Percentiles rank a stretch among this genome's conserved stretches.
phyloP scores from a whole-genome alignment of 1,284 basidiomycete species.

The Cryptococcus sp. region DNA sequence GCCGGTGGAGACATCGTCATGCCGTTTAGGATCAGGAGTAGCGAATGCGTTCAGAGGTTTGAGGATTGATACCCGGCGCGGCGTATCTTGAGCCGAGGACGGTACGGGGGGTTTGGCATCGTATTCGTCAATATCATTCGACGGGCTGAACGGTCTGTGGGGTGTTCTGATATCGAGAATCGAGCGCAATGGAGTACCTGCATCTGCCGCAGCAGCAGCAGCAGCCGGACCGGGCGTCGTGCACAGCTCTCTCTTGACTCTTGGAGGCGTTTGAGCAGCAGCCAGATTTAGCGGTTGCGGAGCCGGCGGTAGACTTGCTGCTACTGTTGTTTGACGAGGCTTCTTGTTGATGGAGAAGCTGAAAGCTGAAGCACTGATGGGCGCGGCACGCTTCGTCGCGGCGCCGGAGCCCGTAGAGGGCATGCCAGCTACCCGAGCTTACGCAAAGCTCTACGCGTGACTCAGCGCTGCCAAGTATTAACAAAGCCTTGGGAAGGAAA shows the following conservation, averaged over 20 bases:
- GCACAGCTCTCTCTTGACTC: not conserved
- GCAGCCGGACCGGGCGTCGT: not conserved
- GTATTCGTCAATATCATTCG: not conserved
- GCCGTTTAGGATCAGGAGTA: not conserved
- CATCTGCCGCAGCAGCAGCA: not conserved
- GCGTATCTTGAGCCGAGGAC: constrained; percentile 1
- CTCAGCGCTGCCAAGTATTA: too few species aligned
- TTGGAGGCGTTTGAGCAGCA: constrained; percentile 2
- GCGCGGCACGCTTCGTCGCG: constrained; percentile 23
- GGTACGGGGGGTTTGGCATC: not conserved
- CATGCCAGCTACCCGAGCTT: too few species aligned
- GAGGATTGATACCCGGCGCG: not conserved
- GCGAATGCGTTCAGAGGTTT: constrained; percentile 1
- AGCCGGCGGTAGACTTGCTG: not conserved
- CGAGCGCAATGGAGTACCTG: not conserved
- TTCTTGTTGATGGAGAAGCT: constrained; percentile 34
- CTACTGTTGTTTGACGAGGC: constrained; percentile 1
- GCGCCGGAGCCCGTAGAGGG: not conserved
- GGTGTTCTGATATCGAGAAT: not conserved
- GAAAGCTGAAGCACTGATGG: constrained; percentile 32
- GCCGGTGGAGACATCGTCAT: constrained; percentile 1
- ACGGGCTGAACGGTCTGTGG: not conserved
- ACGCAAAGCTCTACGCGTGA: too few species aligned
- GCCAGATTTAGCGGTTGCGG: not conserved
- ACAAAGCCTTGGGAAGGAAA: too few species aligned